Percentiles rank a stretch among this genome's conserved stretches.
phyloP scores from a whole-genome alignment of 2,329 filamentous ascomycete species.

The Fusarium sublunatum region DNA sequence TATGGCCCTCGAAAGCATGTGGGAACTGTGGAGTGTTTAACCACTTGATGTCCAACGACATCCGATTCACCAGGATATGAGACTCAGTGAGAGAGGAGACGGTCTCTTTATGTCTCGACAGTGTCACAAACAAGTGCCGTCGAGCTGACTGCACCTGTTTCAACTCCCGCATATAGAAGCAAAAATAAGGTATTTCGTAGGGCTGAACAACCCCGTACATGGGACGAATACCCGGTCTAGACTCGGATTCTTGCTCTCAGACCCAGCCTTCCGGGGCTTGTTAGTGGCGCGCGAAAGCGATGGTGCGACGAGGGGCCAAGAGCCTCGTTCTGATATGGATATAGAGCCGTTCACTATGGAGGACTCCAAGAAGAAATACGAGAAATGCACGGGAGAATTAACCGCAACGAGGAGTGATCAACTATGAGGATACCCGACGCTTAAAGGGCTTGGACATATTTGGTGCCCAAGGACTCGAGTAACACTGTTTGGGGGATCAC shows the following conservation, averaged over 20 bases:
- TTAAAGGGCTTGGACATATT: background rate
- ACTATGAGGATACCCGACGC: background rate
- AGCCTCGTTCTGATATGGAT: background rate
- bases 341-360: background rate
- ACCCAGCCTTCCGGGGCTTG: background rate
- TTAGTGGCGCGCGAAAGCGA: background rate
- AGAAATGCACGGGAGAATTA: background rate
- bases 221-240: constrained; percentile 3
- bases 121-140: constrained; percentile 11
- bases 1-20: background rate
- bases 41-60: constrained; percentile 1
- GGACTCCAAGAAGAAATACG: background rate
- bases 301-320: constrained; percentile 10
- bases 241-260: background rate
- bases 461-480: background rate
- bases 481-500: background rate
- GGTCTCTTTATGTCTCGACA: constrained; percentile 25
- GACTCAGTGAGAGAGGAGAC: background rate
- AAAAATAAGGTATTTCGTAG: constrained; percentile 10
- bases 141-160: constrained; percentile 1
- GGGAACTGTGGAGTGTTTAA: background rate
- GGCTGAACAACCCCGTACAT: constrained; percentile 15
- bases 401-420: constrained; percentile 1
- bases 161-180: constrained; percentile 1
- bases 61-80: background rate